Evolutionary conservation across 257 asterid genomes (phyloP).

Genomic region (Przewalskia tangutica): DNA sequence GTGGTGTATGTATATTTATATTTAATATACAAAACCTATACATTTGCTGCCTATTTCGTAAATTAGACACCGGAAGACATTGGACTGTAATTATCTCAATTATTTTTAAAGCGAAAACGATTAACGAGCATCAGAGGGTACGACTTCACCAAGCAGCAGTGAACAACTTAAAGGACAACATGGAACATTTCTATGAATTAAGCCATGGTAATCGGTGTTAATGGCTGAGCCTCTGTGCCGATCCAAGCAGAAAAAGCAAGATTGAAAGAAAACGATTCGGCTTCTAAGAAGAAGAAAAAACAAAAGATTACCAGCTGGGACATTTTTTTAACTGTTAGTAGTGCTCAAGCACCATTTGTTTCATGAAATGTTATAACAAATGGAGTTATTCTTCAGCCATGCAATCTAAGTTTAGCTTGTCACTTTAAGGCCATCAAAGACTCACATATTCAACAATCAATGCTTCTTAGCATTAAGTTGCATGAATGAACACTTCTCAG

Average conservation of each 20-base stretch:
- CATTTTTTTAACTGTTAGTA: not conserved
- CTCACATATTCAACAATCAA: not conserved
- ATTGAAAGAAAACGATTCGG: not conserved
- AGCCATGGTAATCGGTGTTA: not conserved
- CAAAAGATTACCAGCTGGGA: not conserved
- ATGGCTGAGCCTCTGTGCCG: not conserved
- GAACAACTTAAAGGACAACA: not conserved
- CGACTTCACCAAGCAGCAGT: not conserved
- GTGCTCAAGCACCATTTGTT: not conserved
- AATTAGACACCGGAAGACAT: no score
- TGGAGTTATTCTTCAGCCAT: not conserved
- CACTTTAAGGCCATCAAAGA: not conserved
- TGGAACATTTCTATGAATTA: not conserved
- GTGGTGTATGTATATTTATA: no score
- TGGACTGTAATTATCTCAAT: no score
- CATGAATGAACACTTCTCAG: not conserved
- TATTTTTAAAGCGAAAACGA: not conserved
- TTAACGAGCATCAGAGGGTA: not conserved
- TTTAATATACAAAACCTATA: no score
- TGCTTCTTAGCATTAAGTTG: not conserved
- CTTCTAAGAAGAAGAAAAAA: not conserved
- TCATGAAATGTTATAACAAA: not conserved
- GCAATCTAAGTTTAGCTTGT: not conserved
- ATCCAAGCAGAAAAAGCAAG: not conserved
- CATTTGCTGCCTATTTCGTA: no score